Base-by-base conservation (phyloP, 805 yeast species). In the Candida fluviatilis region DNA sequence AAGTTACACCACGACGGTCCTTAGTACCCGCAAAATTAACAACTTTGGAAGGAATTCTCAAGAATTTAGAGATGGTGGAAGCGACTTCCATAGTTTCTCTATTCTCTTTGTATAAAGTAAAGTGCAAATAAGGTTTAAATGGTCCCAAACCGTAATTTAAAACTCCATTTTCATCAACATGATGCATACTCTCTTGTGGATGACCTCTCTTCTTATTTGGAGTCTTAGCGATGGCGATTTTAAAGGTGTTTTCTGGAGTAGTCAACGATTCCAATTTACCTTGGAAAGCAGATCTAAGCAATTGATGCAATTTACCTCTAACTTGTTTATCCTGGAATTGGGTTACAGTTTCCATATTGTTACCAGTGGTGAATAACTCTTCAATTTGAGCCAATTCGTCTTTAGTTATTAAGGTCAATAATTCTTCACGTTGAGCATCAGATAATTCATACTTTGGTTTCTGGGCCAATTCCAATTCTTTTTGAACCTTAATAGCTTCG, bases 11-110 rank as follows among this genome's bases (percentile, higher is more conserved):
- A 57, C 99, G 78, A 50, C 98, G 76, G 59, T 93, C 99, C 54
- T 93, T 93, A 2, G 99, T 95, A 16, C 99, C 99, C 0, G 97
- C 95, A 58, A 81, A 88, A 37, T 86, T 73, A 25, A 93, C 71
- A 29, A 69, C 56, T 46, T 81, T 83, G 4, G 82, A 68, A n/a
- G 90, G 91, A 15, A 84, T 64, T 45, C 88, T 76, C 46, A 93
- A 66, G 43, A 86, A 75, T 54, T 83, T 83, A 35, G 90, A 69
- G 35, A 93, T 64, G 18, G 84, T 62, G 14, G 80, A 74, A 1
- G 93, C 93, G 11, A 87, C 93, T 63, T 93, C 97, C 96, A 93
- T 87, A 1, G 99, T 90, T 50, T 93, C 99, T 57, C 90, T 85
- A 64, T 93, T 93, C 56, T 93, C 97, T 58, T 93, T 93, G 67